Conservation (phyloP, 768 basidiomycete genomes). For the Boletus vermiculosoides region DNA sequence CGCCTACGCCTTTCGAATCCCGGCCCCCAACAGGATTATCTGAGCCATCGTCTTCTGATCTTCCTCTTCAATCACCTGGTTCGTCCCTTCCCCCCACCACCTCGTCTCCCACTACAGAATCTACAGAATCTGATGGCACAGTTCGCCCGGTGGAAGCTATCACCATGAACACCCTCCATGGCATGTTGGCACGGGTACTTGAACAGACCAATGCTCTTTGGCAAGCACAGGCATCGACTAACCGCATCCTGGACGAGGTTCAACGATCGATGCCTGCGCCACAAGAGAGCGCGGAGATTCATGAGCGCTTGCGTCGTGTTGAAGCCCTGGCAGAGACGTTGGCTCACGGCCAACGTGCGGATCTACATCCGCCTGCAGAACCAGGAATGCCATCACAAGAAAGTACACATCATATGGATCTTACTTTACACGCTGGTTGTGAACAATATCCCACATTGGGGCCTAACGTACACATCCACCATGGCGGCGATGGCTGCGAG, state of each 20-base stretch:
- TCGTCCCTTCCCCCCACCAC: not conserved
- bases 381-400: not conserved
- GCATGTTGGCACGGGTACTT: slow-evolving; percentile 53
- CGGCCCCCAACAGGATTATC: not conserved
- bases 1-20: not conserved
- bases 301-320: slow-evolving; percentile 24
- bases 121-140: slow-evolving; percentile 24
- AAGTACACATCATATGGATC: not conserved
- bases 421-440: not conserved
- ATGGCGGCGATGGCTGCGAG: not conserved
- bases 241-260: slow-evolving; percentile 58
- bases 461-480: not conserved
- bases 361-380: not conserved
- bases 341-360: not conserved
- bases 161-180: slow-evolving; percentile 45
- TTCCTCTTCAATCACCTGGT: not conserved
- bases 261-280: slow-evolving; percentile 41
- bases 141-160: slow-evolving; percentile 26
- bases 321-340: slow-evolving; percentile 14
- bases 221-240: slow-evolving; percentile 57
- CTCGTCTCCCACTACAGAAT: not conserved
- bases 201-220: slow-evolving; percentile 57
- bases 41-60: not conserved
- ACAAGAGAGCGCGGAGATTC: slow-evolving; percentile 37
- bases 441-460: not conserved